These are phyloP conservation scores for Globisporangium recalcitrans DNA, from an alignment of 352 stramenopile genomes.

Conservation along the genomic window DNA sequence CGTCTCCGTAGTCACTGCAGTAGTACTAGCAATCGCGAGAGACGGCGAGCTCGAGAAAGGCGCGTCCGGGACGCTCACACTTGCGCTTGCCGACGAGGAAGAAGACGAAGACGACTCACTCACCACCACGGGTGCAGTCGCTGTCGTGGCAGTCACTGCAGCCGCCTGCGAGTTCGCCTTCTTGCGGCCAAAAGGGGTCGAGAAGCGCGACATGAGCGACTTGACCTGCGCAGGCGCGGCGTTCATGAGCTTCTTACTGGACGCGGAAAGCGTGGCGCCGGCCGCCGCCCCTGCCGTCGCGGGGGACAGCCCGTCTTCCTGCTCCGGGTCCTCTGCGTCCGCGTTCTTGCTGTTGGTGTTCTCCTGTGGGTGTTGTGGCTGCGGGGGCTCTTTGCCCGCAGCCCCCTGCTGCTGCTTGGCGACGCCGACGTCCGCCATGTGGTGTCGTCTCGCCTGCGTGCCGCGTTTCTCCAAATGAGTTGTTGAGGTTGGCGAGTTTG, in stretches of 20 bases:
- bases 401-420: neutral
- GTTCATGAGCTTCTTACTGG: conserved; percentile 20
- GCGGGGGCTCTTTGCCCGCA: neutral
- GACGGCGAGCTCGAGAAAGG: neutral
- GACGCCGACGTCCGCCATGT: neutral
- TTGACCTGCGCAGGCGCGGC: conserved; percentile 16
- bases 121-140: neutral
- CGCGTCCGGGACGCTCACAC: neutral
- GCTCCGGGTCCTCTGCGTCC: conserved; percentile 18
- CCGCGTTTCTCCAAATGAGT: neutral
- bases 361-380: neutral
- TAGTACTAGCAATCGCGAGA: neutral
- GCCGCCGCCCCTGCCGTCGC: neutral
- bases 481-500: neutral
- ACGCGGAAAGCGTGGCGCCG: conserved; percentile 5
- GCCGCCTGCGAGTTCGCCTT: conserved; percentile 3
- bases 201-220: conserved; percentile 21
- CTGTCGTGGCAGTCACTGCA: no score
- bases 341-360: conserved; percentile 10
- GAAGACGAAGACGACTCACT: neutral
- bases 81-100: neutral
- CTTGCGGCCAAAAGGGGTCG: conserved; percentile 17
- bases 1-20: neutral
- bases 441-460: neutral
- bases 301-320: conserved; percentile 14